Evolutionary conservation across 306 rosid genomes (phyloP), one percentile per base, ranked within the genome.

Genomic region (Citrullus colocynthis): DNA sequence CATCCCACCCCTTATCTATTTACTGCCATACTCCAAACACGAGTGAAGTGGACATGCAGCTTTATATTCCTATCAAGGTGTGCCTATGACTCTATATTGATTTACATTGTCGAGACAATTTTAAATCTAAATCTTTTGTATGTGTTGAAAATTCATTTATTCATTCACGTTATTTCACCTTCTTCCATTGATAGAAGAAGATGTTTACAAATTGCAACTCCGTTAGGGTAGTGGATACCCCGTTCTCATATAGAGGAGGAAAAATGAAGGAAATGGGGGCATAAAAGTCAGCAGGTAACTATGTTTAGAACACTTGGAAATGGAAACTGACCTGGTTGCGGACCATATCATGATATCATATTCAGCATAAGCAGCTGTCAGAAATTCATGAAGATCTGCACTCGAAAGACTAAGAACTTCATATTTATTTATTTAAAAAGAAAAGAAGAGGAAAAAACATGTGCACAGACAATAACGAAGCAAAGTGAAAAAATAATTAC

Each of bases 281-380:
- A 65, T 9, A 65, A 70, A 44, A 21, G 24, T n/a, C 57, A 45
- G 57, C n/a, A 39, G 30, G 16, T 45, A 45, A 70, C 75, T 49
- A n/a, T 45, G 57, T 45, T 45, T 14, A 16, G 13, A 45, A 24
- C 18, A 48, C 13, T 21, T 61, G 34, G 28, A 30, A 49, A 66
- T 5, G 30, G 57, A 74, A 84, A 60, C 81, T 76, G 45, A 92
- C 98, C 98, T 89, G 79, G 99, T 95, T 41, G 99, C 99, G 51
- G 99, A 95, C 99, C 99, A 92, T 83, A 95, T 95, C 91, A 95
- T 92, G 80, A 95, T 90, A 84, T 92, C 99, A 78, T 89, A 95
- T 82, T 92, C 93, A 0, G 97, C 77, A 81, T 92, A 92, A 67
- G 83, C 99, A 71, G 97, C 82, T 24, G 99, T 82, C 69, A 92